Conservation (phyloP, 768 basidiomycete species). For the Mycena galericulata region DNA sequence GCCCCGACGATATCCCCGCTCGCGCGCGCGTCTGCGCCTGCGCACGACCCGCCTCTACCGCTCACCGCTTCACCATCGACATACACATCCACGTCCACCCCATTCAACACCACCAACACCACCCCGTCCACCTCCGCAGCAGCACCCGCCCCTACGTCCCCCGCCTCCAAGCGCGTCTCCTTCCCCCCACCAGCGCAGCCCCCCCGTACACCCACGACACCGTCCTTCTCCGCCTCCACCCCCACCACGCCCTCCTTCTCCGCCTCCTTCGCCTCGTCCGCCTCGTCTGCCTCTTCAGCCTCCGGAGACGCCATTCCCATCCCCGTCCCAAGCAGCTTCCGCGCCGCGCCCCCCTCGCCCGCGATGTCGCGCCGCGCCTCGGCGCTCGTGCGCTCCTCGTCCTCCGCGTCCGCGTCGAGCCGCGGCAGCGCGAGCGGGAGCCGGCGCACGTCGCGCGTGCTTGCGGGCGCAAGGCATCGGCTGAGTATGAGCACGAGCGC, state of each 20-base stretch:
- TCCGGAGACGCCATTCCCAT: no score
- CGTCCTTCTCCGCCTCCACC: background rate
- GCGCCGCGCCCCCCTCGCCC: constrained; percentile 74
- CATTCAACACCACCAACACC: background rate
- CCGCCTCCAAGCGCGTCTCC: constrained; percentile 28
- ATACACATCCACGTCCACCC: background rate
- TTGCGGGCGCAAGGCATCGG: constrained; percentile 23
- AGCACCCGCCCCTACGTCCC: background rate
- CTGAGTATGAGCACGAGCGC: constrained; percentile 28
- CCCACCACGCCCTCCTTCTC: background rate
- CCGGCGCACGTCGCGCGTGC: constrained; percentile 3
- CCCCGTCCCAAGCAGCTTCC: constrained; percentile 56
- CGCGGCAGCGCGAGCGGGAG: background rate
- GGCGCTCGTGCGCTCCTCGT: constrained; percentile 47
- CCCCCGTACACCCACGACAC: constrained; percentile 4
- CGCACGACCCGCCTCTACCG: background rate
- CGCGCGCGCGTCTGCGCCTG: background rate
- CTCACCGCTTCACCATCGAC: background rate
- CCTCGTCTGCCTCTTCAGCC: no score
- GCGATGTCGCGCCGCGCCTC: constrained; percentile 59
- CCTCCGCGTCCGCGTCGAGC: constrained; percentile 47
- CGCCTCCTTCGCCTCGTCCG: no score
- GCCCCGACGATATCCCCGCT: background rate
- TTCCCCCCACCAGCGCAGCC: constrained; percentile 18
- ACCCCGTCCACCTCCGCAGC: background rate